Evolutionary conservation across 192 early-diverging fungal genomes (phyloP).

Genomic region (Coemansia sp.): DNA sequence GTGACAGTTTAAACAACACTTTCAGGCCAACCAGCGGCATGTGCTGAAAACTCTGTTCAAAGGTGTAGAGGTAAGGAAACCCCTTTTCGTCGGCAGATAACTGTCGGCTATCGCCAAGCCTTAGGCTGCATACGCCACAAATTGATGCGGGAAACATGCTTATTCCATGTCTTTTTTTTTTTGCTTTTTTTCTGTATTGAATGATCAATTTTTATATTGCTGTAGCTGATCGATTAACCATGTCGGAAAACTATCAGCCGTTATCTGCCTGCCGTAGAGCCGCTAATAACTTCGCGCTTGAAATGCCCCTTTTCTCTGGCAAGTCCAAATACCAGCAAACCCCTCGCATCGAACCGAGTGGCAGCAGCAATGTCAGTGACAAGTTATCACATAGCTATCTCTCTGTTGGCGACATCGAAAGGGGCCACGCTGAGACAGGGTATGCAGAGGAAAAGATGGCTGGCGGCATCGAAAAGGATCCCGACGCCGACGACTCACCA

Average conservation of each 20-base stretch:
- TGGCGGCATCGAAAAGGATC: not conserved
- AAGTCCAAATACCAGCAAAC: not conserved
- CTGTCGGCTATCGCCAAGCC: too few relatives aligned
- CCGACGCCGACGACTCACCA: constrained; percentile 55
- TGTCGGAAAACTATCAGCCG: not conserved
- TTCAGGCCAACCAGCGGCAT: not conserved
- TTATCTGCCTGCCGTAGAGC: not conserved
- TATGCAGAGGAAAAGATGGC: not conserved
- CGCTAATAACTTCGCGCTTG: not conserved
- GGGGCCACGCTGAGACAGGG: not conserved
- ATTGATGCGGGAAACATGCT: not conserved
- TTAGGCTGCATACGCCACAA: not conserved
- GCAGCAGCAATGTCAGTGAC: not conserved
- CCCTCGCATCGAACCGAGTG: not conserved
- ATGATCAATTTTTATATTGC: not conserved
- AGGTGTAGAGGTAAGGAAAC: not conserved
- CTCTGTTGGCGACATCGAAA: not conserved
- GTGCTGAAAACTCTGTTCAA: not conserved
- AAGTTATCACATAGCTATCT: not conserved
- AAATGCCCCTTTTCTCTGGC: not conserved
- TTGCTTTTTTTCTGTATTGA: not conserved
- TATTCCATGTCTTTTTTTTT: not conserved
- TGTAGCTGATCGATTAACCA: not conserved
- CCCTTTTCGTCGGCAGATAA: not conserved
- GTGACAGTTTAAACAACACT: too few relatives aligned